Percentiles rank a stretch among this genome's conserved stretches.
phyloP scores from a whole-genome alignment of 1,139 yeast genomes.

The Geotrichum aggregatum region DNA sequence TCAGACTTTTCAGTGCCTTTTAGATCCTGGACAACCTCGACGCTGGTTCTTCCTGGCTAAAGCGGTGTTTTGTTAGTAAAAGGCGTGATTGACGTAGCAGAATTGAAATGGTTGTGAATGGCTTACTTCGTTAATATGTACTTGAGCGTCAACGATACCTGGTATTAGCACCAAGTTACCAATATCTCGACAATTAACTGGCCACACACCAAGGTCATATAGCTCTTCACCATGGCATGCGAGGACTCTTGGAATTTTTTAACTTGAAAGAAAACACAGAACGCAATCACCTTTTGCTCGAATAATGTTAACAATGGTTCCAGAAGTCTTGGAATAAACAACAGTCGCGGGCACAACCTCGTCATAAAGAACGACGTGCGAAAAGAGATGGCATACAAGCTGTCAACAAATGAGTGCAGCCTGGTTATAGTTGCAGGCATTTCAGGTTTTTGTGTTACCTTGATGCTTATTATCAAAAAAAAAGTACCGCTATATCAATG shows the following conservation, averaged over 20 bases:
- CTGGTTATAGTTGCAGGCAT: conserved; percentile 3
- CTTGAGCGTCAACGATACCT: conserved; percentile 90
- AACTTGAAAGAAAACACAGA: no score
- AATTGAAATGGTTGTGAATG: no score
- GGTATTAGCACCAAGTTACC: conserved; percentile 72
- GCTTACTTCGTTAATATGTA: conserved; percentile 69
- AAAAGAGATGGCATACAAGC: conserved; percentile 50
- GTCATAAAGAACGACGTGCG: conserved; percentile 55
- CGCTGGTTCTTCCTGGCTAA: conserved; percentile 44
- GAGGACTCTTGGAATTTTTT: no score
- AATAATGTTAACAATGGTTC: conserved; percentile 58
- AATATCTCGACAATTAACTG: conserved; percentile 15
- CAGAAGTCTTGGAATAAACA: conserved; percentile 57
- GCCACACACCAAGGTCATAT: conserved; percentile 8
- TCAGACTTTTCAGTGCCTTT: conserved; percentile 54
- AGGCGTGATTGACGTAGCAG: no score
- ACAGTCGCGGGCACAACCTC: conserved; percentile 60
- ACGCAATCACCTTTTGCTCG: conserved; percentile 8
- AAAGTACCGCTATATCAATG: no score
- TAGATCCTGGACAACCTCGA: no score
- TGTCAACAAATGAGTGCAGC: not conserved
- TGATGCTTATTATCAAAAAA: no score
- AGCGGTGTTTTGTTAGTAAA: no score
- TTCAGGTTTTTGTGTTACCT: not conserved
- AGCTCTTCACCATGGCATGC: conserved; percentile 13